Base-by-base conservation (phyloP, 768 basidiomycete genomes). In the Leucocoprinus birnbaumii region DNA sequence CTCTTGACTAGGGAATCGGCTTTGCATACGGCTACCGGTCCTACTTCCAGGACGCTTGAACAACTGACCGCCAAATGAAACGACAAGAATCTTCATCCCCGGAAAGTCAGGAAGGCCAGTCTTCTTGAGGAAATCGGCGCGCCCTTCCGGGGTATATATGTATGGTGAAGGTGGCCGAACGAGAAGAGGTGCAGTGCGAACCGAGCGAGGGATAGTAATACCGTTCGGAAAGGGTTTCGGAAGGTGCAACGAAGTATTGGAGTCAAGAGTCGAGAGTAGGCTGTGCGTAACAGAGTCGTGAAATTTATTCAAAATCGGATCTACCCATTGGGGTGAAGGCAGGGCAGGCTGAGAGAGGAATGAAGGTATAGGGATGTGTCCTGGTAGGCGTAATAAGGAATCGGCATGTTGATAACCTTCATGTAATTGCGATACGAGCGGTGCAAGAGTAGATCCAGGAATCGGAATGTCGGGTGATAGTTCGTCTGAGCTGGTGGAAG, bases 11-110 rank as follows among this genome's bases (percentile, higher is more conserved):
- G 59, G 38, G 42, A 59, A 61, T 16, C 67, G 61, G 53, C 69
- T 74, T 19, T 59, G 65, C 24, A 49, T 58, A 44, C 71, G 66
- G 61, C 80, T 80, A 4, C 68, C 68, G 0, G 68, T 58, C 41
- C 73, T 52, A 9, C 48, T 22, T n/a, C 55, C 77, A 2, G 85
- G 84, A 48, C 74, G 76, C 52, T 78, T 80, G 66, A 91, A 85
- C 7, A 84, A 71, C 61, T 92, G 89, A 0, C 89, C 89, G 14
- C 89, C 89, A 62, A 92, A 92, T 1, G 89, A 91, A 6, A 92
- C 87, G 24, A 91, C 71, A 24, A 91, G 75, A 40, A 92, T 80
- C 62, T 82, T 86, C 2, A 59, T 67, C 3, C 59, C 56, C 0
- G 74, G 67, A 55, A 84, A 74, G 34, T 84, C 80, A 0, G 88